Percentiles rank a stretch among this genome's conserved stretches.
Conservation (phyloP, 2,329 filamentous ascomycete species). For the Pseudogymnoascus sp. region DNA sequence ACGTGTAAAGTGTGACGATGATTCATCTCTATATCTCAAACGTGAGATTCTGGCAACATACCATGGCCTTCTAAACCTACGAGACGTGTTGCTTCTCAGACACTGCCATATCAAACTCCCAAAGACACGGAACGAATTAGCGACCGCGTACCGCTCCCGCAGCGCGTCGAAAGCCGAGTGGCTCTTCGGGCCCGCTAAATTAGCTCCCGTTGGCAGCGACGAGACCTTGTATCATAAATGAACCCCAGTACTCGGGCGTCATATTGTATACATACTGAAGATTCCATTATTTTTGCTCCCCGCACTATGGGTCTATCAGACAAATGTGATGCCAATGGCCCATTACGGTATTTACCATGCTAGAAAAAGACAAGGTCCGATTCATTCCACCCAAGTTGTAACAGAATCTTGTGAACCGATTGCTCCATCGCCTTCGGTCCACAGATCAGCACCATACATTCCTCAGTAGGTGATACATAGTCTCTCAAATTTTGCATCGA, state of each 20-base stretch:
- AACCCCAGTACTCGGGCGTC: background rate
- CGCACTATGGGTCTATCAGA: background rate
- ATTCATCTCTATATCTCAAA: background rate
- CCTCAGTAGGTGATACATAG: constrained; percentile 41
- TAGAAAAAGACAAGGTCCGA: constrained; percentile 72
- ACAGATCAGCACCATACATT: constrained; percentile 64
- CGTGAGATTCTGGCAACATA: background rate
- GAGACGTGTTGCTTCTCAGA: background rate
- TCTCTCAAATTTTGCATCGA: constrained; percentile 53
- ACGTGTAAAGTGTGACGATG: background rate
- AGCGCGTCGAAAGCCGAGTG: too few relatives aligned
- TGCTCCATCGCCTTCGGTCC: constrained; percentile 71
- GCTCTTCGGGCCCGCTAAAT: background rate
- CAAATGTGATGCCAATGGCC: background rate
- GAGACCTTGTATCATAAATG: background rate
- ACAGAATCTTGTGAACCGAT: constrained; percentile 49
- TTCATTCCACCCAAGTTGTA: constrained; percentile 62
- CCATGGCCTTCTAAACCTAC: background rate
- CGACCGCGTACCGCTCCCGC: background rate
- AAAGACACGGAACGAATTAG: background rate
- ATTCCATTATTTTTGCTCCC: background rate
- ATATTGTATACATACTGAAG: background rate
- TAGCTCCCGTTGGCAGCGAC: background rate
- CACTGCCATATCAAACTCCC: background rate
- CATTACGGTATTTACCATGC: background rate